A percentile compares a stretch with the other conserved stretches of the same genome.
Evolutionary conservation across 2,329 filamentous ascomycete species (phyloP).

Genomic region (Colletotrichum sp.): DNA sequence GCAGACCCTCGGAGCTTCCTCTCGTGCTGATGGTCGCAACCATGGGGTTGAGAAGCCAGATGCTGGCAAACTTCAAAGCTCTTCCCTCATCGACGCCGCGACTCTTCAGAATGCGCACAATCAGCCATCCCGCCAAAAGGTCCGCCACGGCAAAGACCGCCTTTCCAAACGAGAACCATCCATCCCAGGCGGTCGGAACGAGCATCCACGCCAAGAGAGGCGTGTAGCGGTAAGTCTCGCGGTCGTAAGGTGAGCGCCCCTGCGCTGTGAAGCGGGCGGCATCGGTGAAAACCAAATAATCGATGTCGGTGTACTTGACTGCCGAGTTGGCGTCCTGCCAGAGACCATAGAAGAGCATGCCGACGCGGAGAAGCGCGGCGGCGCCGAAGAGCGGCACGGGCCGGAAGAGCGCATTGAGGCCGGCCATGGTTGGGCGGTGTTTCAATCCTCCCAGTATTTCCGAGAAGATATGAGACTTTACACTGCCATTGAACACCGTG

Average conservation of each 20-base stretch:
- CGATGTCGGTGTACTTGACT: slow-evolving; percentile 98
- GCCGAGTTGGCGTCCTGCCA: slow-evolving; percentile 92
- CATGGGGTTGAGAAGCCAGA: slow-evolving; percentile 98
- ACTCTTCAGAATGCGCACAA: slow-evolving; percentile 51
- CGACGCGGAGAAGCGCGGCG: slow-evolving; percentile 68
- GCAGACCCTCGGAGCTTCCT: slow-evolving; percentile 88
- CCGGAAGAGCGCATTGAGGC: slow-evolving; percentile 36
- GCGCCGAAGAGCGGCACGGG: slow-evolving; percentile 58
- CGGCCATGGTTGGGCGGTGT: slow-evolving; percentile 23
- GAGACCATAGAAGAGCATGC: slow-evolving; percentile 84
- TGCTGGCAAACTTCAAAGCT: slow-evolving; percentile 78
- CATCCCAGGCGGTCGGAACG: slow-evolving; percentile 72
- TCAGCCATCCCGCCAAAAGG: slow-evolving; percentile 82
- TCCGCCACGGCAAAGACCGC: slow-evolving; percentile 84
- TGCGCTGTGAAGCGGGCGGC: slow-evolving; percentile 77
- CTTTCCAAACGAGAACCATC: slow-evolving; percentile 86
- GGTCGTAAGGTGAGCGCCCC: slow-evolving; percentile 78
- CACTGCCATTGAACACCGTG: background rate
- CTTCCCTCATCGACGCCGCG: slow-evolving; percentile 50
- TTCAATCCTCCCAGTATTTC: background rate
- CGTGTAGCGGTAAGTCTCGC: slow-evolving; percentile 97
- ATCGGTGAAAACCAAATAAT: slow-evolving; percentile 98
- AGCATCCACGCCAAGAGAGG: slow-evolving; percentile 92
- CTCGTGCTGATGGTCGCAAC: slow-evolving; percentile 95
- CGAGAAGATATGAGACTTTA: background rate